phyloP scores from a whole-genome alignment of 2,329 filamentous ascomycete genomes.

The Madurella fahalii region DNA sequence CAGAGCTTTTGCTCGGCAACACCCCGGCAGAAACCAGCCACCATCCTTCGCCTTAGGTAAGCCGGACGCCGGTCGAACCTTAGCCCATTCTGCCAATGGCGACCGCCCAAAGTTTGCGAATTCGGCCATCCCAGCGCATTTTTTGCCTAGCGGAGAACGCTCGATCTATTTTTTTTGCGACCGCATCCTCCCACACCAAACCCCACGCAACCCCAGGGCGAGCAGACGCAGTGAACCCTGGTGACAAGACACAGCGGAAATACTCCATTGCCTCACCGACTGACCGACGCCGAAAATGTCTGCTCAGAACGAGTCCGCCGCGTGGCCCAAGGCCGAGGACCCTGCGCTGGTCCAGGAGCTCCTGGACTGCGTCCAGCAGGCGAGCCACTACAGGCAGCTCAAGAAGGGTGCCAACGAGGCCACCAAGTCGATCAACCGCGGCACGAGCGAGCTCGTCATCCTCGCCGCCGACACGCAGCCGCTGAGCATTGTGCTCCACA shows the following conservation, averaged over 20 bases:
- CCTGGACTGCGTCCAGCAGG: conserved; percentile 62
- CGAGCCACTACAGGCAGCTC: conserved; percentile 50
- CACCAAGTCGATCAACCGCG: conserved; percentile 49
- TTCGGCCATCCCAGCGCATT: neutral
- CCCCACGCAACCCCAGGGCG: conserved; percentile 24
- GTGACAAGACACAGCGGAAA: conserved; percentile 12
- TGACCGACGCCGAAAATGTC: conserved; percentile 24
- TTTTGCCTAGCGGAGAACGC: neutral
- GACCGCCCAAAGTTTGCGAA: conserved; percentile 21
- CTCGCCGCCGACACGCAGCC: conserved; percentile 85
- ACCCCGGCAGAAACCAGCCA: conserved; percentile 8
- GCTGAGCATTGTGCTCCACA: conserved; percentile 81
- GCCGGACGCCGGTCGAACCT: conserved; percentile 14
- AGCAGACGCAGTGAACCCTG: conserved; percentile 31
- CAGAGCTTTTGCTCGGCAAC: conserved; percentile 23
- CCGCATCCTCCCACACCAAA: conserved; percentile 14
- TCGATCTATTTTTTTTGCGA: conserved; percentile 12
- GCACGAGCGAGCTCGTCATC: conserved; percentile 84
- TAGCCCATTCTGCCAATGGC: conserved; percentile 5
- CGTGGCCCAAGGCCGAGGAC: conserved; percentile 67
- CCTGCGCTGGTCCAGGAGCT: conserved; percentile 74
- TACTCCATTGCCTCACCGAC: conserved; percentile 2
- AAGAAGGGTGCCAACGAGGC: conserved; percentile 70
- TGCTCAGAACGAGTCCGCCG: conserved; percentile 36
- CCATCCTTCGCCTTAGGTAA: conserved; percentile 23